Base-by-base conservation (phyloP, 139 green algal species). In the Micractinium sp. region DNA sequence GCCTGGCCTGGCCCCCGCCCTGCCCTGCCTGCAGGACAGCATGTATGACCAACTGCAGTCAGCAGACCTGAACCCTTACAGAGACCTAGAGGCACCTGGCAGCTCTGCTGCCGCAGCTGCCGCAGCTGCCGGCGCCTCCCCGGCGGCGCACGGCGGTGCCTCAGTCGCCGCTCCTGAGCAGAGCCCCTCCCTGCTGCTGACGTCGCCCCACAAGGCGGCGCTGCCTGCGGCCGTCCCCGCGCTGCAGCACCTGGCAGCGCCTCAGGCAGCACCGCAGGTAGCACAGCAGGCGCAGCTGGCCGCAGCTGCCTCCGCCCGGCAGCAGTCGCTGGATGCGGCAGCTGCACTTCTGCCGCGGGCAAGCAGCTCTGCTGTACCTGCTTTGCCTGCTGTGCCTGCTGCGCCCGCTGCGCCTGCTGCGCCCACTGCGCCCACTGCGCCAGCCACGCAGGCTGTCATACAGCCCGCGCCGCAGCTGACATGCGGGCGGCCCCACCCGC, bases 321-420 rank as follows among this genome's bases (percentile, higher is more conserved):
- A 75, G 20, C 67, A 35, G 25, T 35, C 9, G 25, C 25, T 31
- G n/a, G 67, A 35, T 29, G 67, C 25, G 19, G 31, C 67, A 5
- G 67, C 25, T 5, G 67, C 22, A 0, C 1, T 75, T 18, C 67
- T 75, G 29, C 67, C 25, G 20, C 63, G 63, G 25, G 23, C 25
- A 18, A 33, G 25, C 67, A 33, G 67, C 67, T 16, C 67, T 16
- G 25, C 67, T 35, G 67, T 2, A 5, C 81, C 81, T 38, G 69
- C 69, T 47, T 56, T 41, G 47, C 69, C 84, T 81, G 69, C 84
- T 81, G 63, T 13, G 36, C 82, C 81, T 63, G 69, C 84, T 47
- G 81, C 38, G 29, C 67, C 69, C 69, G 67, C 83, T 69, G 38
- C 39, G 77, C n/a, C n/a, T n/a, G n/a, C 63, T 7, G 63, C 29